Evolutionary conservation across 208 protist species (phyloP).

Genomic region (Lotmaria passim): DNA sequence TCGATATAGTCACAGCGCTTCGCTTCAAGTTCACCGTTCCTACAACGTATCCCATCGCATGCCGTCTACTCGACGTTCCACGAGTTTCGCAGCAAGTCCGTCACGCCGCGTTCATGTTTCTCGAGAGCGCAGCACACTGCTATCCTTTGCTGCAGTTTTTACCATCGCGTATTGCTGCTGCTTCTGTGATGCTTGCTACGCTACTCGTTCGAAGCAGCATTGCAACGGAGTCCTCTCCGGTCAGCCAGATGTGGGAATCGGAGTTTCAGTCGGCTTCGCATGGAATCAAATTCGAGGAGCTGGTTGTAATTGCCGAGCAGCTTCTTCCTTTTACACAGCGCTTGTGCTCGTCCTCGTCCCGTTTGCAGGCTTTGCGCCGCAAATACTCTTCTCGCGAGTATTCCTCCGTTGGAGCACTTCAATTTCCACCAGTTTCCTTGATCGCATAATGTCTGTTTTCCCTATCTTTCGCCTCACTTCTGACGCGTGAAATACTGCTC

Average conservation of each 20-base stretch:
- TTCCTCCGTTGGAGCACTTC: slow-evolving; percentile 46
- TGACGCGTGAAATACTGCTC: not conserved
- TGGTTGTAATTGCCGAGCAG: slow-evolving; percentile 44
- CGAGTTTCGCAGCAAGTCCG: slow-evolving; percentile 29
- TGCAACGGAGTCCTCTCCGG: slow-evolving; percentile 19
- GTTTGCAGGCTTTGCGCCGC: slow-evolving; percentile 59
- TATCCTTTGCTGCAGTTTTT: slow-evolving; percentile 68
- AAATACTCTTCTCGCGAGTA: slow-evolving; percentile 69
- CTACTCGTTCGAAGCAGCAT: slow-evolving; percentile 48
- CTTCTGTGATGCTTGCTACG: slow-evolving; percentile 59
- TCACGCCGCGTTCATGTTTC: slow-evolving; percentile 66
- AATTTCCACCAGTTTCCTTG: slow-evolving; percentile 48
- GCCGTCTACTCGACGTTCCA: slow-evolving; percentile 46
- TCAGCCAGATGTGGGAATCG: slow-evolving; percentile 47
- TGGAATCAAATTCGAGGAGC: slow-evolving; percentile 58
- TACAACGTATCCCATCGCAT: slow-evolving; percentile 69
- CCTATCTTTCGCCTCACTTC: not conserved
- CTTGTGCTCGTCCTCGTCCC: slow-evolving; percentile 55
- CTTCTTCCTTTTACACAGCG: slow-evolving; percentile 65
- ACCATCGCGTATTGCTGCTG: slow-evolving; percentile 67
- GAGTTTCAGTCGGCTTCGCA: slow-evolving; percentile 39
- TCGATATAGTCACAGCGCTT: slow-evolving; percentile 62
- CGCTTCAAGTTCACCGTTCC: slow-evolving; percentile 82
- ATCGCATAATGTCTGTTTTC: slow-evolving; percentile 19
- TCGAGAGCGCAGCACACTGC: slow-evolving; percentile 72